phyloP scores from a whole-genome alignment of 2,329 filamentous ascomycete species.

The Penicillium frequentans region DNA sequence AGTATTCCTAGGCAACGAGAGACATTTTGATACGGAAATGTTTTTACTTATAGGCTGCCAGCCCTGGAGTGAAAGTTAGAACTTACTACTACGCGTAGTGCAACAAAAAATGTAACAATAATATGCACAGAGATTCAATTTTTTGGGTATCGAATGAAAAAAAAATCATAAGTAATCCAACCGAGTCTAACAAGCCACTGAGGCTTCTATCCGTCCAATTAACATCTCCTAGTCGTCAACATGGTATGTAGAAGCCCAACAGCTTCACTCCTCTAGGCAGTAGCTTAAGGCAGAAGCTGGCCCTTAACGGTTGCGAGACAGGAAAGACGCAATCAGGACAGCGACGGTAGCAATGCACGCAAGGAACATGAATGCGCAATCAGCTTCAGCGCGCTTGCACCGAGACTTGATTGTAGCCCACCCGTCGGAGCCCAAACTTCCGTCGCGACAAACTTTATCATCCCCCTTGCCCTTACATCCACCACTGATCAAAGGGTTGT shows the following conservation, averaged over 20 bases:
- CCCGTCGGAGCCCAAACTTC: neutral
- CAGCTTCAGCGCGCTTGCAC: slow-evolving; percentile 21
- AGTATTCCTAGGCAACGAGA: too few species aligned
- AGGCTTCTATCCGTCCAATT: too few species aligned
- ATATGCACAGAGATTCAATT: neutral
- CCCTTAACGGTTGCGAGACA: slow-evolving; percentile 3
- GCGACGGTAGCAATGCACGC: slow-evolving; percentile 14
- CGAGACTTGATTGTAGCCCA: slow-evolving; percentile 10
- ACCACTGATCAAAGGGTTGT: slow-evolving; percentile 20
- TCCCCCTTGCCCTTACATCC: slow-evolving; percentile 12
- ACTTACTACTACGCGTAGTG: neutral
- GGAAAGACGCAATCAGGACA: slow-evolving; percentile 6
- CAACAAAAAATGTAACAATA: neutral
- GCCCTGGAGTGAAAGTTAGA: neutral
- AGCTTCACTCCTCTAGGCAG: neutral
- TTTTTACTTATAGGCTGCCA: neutral
- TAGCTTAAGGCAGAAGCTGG: neutral
- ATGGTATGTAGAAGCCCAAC: too few species aligned
- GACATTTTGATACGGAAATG: too few species aligned
- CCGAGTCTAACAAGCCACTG: neutral
- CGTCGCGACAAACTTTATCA: neutral
- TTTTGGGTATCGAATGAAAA: neutral
- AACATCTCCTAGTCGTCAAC: neutral
- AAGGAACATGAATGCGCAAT: slow-evolving; percentile 27
- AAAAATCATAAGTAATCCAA: neutral